Evolutionary conservation across 192 early-diverging fungal species (phyloP).

Genomic region (Coemansia sp.): DNA sequence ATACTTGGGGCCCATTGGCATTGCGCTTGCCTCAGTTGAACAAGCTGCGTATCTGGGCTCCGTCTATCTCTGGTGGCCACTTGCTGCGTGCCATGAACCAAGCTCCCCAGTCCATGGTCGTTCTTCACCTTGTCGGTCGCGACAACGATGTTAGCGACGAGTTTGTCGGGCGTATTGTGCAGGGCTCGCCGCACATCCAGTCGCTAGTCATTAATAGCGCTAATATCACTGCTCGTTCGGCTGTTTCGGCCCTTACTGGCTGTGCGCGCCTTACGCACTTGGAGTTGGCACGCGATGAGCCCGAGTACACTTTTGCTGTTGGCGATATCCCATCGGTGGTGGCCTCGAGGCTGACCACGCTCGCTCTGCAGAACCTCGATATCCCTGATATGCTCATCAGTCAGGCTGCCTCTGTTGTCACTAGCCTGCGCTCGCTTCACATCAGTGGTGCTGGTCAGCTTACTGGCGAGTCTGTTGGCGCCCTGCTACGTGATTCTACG

Average conservation of each 20-base stretch:
- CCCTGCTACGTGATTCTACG: conserved; percentile 21
- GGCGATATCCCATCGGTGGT: conserved; percentile 9
- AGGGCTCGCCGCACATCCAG: conserved; percentile 22
- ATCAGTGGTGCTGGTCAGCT: conserved; percentile 28
- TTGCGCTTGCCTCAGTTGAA: conserved; percentile 28
- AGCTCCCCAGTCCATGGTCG: conserved; percentile 17
- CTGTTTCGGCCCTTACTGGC: conserved; percentile 5
- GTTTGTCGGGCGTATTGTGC: conserved; percentile 18
- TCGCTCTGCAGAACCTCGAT: conserved; percentile 35
- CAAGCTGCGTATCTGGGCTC: conserved; percentile 49
- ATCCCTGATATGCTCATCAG: conserved; percentile 24
- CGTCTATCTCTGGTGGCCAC: conserved; percentile 26
- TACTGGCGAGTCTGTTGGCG: conserved; percentile 21
- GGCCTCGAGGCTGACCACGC: conserved; percentile 25
- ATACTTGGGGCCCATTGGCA: conserved; percentile 38
- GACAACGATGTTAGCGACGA: conserved; percentile 34
- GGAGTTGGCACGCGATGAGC: conserved; percentile 37
- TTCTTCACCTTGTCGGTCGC: conserved; percentile 37
- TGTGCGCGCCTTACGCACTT: conserved; percentile 24
- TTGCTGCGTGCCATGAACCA: conserved; percentile 14
- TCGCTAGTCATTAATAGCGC: conserved; percentile 45
- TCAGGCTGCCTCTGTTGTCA: conserved; percentile 17
- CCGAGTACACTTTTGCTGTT: conserved; percentile 4
- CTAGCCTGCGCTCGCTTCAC: conserved; percentile 36
- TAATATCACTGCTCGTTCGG: conserved; percentile 27